Evolutionary conservation across 129 eudicot species (phyloP).

Genomic region (Flaveria linearis): DNA sequence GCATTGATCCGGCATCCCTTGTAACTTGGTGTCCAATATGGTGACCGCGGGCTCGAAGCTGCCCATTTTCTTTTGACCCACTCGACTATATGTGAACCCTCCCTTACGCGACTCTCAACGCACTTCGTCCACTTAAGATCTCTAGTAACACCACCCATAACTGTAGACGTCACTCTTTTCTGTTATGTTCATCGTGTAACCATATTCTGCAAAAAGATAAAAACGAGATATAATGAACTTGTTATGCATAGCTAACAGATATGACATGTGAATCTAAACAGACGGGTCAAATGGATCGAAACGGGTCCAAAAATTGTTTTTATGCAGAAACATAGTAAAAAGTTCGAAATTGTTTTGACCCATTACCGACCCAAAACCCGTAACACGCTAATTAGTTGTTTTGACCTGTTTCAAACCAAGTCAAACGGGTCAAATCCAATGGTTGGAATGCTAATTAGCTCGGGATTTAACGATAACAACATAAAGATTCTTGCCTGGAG

Average conservation of each 20-base stretch:
- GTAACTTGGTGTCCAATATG: constrained; percentile 67
- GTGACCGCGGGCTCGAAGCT: constrained; percentile 84
- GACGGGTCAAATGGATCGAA: background rate
- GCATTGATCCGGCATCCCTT: constrained; percentile 82
- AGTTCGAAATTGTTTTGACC: background rate
- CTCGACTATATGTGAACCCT: constrained; percentile 85
- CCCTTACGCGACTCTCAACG: constrained; percentile 70
- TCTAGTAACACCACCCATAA: constrained; percentile 83
- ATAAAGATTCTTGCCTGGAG: constrained; percentile 71
- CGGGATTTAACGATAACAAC: background rate
- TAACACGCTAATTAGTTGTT: background rate
- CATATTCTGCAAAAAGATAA: constrained; percentile 65
- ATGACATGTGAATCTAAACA: background rate
- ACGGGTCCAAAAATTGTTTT: background rate
- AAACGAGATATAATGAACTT: background rate
- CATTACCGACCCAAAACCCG: background rate
- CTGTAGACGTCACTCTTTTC: constrained; percentile 95
- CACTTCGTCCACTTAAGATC: constrained; percentile 84
- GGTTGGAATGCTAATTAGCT: background rate
- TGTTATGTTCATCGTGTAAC: constrained; percentile 88
- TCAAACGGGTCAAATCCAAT: background rate
- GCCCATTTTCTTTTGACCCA: constrained; percentile 98
- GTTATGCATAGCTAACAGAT: background rate
- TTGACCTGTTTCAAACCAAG: background rate
- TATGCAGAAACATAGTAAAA: background rate